These are phyloP conservation scores for Wallacemonas rigidus DNA, from an alignment of 208 protist genomes.

Conservation along the genomic window DNA sequence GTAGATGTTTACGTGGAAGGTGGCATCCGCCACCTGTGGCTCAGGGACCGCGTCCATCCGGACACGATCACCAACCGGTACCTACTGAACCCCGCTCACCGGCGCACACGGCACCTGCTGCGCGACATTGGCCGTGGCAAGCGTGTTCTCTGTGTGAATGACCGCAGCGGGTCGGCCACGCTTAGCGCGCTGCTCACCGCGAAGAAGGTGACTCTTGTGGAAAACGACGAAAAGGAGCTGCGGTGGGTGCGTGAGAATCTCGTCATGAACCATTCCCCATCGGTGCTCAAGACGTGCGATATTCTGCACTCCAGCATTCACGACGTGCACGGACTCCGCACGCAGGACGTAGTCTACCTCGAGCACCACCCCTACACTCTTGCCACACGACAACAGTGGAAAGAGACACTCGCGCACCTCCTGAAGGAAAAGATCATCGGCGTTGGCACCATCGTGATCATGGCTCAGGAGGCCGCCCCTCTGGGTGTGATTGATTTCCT, in stretches of 20 bases:
- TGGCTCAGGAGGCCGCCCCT: conserved; percentile 66
- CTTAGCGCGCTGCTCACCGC: conserved; percentile 82
- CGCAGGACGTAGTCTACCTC: conserved; percentile 72
- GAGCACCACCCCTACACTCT: conserved; percentile 62
- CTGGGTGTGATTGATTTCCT: conserved; percentile 68
- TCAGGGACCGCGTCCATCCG: conserved; percentile 31
- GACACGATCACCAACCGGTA: conserved; percentile 46
- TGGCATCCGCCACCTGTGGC: conserved; percentile 74
- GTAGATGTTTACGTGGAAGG: conserved; percentile 64
- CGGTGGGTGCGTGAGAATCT: conserved; percentile 73
- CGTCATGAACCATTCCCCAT: conserved; percentile 63
- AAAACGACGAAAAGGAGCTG: conserved; percentile 37
- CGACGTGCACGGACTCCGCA: conserved; percentile 32
- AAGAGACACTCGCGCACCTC: conserved; percentile 33
- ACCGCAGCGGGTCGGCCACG: conserved; percentile 65
- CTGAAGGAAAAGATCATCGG: conserved; percentile 51
- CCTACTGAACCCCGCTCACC: conserved; percentile 71
- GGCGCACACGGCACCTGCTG: conserved; percentile 61
- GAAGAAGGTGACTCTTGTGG: conserved; percentile 66
- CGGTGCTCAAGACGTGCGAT: conserved; percentile 66
- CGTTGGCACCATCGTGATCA: conserved; percentile 62
- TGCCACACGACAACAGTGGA: conserved; percentile 62
- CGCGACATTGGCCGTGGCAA: conserved; percentile 67
- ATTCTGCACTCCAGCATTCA: conserved; percentile 39
- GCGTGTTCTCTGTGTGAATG: conserved; percentile 76